Conservation (phyloP, 2,329 filamentous ascomycete genomes). For the Trichoderma harzianum region DNA sequence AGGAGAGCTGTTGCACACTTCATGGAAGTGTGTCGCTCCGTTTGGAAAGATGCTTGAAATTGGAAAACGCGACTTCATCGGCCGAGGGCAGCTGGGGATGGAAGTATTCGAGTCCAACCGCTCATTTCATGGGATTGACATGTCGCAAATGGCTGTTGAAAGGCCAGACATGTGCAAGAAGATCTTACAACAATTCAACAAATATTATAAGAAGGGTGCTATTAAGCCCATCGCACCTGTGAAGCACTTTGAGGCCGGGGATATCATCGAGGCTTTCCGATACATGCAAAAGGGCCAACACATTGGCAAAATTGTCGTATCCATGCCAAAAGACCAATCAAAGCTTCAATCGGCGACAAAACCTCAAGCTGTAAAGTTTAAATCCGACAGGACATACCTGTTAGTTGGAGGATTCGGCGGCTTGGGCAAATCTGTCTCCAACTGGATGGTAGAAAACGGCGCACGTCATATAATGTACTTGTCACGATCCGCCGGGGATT, state of each 20-base stretch:
- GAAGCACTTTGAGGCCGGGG: constrained; percentile 19
- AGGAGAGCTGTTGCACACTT: constrained; percentile 39
- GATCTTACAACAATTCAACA: neutral
- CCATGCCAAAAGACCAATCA: constrained; percentile 19
- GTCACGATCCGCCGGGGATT: constrained; percentile 13
- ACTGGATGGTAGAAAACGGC: constrained; percentile 31
- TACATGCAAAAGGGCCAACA: constrained; percentile 24
- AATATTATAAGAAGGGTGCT: neutral
- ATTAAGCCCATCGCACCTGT: constrained; percentile 17
- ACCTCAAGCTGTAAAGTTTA: neutral
- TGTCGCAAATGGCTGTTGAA: neutral
- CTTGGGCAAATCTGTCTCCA: constrained; percentile 28
- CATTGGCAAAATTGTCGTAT: constrained; percentile 35
- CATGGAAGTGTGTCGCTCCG: constrained; percentile 43
- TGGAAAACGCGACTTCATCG: constrained; percentile 41
- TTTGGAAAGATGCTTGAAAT: constrained; percentile 46
- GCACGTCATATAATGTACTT: constrained; percentile 22
- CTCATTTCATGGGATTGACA: constrained; percentile 35
- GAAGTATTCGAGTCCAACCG: constrained; percentile 39
- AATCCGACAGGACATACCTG: constrained; percentile 24
- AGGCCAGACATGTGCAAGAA: neutral
- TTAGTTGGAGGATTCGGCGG: constrained; percentile 33
- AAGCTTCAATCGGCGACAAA: neutral
- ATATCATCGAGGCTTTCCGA: constrained; percentile 21
- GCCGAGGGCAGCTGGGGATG: constrained; percentile 43